A percentile compares a stretch with the other conserved stretches of the same genome.
Conservation (phyloP, 164 flowering plant species). For the Tetracentron sinense region DNA sequence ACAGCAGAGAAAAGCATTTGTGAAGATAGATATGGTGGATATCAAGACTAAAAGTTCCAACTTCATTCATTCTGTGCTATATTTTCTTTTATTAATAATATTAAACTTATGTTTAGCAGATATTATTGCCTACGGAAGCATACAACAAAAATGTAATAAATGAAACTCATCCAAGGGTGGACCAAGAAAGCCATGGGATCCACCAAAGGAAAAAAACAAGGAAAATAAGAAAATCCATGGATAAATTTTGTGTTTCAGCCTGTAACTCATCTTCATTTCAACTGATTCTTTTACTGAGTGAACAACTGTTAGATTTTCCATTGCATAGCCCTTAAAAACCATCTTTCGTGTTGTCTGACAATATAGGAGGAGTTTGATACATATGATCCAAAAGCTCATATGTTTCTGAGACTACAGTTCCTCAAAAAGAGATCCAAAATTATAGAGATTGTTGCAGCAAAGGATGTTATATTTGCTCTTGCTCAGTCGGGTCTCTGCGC, state of each 20-base stretch:
- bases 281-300: background rate
- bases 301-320: background rate
- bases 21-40: too few species aligned
- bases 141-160: too few species aligned
- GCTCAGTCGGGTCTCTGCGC: slow-evolving; percentile 23
- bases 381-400: slow-evolving; percentile 16
- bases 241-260: background rate
- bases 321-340: background rate
- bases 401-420: slow-evolving; percentile 13
- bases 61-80: too few species aligned
- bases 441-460: slow-evolving; percentile 19
- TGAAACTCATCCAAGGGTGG: too few species aligned
- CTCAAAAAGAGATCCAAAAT: slow-evolving; percentile 12
- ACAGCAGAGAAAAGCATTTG: too few species aligned
- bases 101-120: too few species aligned
- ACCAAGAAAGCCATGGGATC: too few species aligned
- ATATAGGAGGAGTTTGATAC: slow-evolving; percentile 21
- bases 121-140: too few species aligned
- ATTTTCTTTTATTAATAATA: too few species aligned
- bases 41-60: too few species aligned
- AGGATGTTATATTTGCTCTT: slow-evolving; percentile 21
- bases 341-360: slow-evolving; percentile 2
- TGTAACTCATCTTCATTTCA: background rate
- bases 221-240: background rate
- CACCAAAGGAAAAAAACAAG: too few species aligned